phyloP scores from a whole-genome alignment of 768 basidiomycete species.

The Lactifluus rugatus region DNA sequence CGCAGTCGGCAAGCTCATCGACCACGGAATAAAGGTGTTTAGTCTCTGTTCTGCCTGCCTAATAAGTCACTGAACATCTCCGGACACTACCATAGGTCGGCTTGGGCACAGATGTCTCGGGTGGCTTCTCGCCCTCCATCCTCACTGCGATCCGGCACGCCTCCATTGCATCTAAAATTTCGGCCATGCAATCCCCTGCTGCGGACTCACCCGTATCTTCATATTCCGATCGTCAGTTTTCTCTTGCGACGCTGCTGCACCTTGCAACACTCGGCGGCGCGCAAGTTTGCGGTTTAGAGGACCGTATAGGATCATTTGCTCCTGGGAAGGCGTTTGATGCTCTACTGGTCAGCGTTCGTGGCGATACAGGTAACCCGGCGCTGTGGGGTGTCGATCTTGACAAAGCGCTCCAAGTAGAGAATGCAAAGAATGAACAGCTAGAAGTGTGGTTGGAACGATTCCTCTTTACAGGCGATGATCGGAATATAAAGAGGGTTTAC shows the following conservation, averaged over 20 bases:
- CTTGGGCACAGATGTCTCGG: slow-evolving; percentile 89
- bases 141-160: slow-evolving; percentile 65
- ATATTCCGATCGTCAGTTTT: slow-evolving; percentile 55
- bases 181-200: slow-evolving; percentile 38
- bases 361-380: slow-evolving; percentile 44
- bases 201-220: neutral
- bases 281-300: slow-evolving; percentile 60
- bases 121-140: slow-evolving; percentile 78
- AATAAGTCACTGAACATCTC: neutral
- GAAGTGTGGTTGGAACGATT: slow-evolving; percentile 69
- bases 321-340: slow-evolving; percentile 89
- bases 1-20: slow-evolving; percentile 67
- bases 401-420: slow-evolving; percentile 20
- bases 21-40: slow-evolving; percentile 69
- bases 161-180: slow-evolving; percentile 71
- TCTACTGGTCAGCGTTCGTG: slow-evolving; percentile 52
- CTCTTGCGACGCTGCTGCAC: slow-evolving; percentile 69
- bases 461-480: slow-evolving; percentile 77
- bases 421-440: slow-evolving; percentile 29
- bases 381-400: slow-evolving; percentile 43
- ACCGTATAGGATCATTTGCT: slow-evolving; percentile 65
- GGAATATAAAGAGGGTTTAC: slow-evolving; percentile 74
- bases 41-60: neutral
- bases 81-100: slow-evolving; percentile 53
- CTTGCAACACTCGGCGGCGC: slow-evolving; percentile 92